Conservation (phyloP, 75 land plant species). For the Cupressus sempervirens region DNA sequence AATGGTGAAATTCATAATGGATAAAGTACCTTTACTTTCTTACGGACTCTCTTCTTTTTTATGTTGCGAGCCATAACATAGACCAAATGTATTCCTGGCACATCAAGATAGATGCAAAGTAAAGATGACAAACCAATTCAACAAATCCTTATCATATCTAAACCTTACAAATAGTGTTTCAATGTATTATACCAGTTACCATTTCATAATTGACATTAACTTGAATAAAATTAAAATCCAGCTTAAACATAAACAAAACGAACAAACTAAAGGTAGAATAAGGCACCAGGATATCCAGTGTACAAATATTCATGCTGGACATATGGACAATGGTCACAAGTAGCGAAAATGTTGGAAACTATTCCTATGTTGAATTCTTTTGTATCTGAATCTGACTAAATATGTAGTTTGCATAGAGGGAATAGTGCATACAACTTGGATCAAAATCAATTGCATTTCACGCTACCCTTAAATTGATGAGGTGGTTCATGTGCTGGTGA, state of each 20-base stretch:
- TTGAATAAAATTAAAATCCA: background rate
- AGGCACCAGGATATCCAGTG: slow-evolving; percentile 80
- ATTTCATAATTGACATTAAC: background rate
- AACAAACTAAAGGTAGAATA: slow-evolving; percentile 90
- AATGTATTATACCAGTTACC: background rate
- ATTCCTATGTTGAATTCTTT: slow-evolving; percentile 52
- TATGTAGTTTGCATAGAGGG: slow-evolving; percentile 80
- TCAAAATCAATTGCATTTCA: slow-evolving; percentile 64
- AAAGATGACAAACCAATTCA: background rate
- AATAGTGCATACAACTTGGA: slow-evolving; percentile 57
- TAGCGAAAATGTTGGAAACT: slow-evolving; percentile 80
- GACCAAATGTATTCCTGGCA: background rate
- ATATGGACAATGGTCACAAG: slow-evolving; percentile 93
- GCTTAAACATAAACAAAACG: slow-evolving; percentile 1
- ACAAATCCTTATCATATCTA: background rate
- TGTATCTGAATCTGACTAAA: slow-evolving; percentile 58
- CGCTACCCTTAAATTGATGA: slow-evolving; percentile 54
- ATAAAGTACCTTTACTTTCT: slow-evolving; percentile 13
- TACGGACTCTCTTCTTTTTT: slow-evolving; percentile 15
- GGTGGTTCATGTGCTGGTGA: slow-evolving; percentile 62
- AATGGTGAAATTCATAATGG: background rate
- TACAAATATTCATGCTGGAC: slow-evolving; percentile 58
- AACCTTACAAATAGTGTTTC: background rate
- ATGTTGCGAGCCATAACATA: slow-evolving; percentile 22
- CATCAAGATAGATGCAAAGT: background rate